These are phyloP conservation scores for Galium porrigens DNA, from an alignment of 305 asterid species.

Conservation along the genomic window DNA sequence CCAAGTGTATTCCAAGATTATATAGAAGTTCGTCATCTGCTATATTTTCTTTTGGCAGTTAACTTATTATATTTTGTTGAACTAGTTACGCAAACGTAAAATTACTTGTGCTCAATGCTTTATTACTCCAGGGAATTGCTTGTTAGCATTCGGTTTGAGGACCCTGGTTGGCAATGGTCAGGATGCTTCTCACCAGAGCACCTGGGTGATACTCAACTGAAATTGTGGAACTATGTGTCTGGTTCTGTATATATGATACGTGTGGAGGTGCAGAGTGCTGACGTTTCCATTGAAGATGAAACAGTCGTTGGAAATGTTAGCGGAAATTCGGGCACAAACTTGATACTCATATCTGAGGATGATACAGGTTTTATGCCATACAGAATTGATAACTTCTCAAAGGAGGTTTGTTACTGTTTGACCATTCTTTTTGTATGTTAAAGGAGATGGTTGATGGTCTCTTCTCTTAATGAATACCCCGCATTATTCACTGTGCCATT, in stretches of 20 bases:
- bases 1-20: neutral
- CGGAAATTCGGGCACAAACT: conserved; percentile 83
- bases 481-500: neutral
- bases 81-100: neutral
- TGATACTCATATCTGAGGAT: conserved; percentile 74
- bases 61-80: neutral
- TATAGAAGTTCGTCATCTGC: neutral
- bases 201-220: conserved; percentile 88
- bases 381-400: conserved; percentile 87
- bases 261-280: conserved; percentile 92
- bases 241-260: conserved; percentile 73
- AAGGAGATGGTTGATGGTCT: neutral
- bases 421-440: no score
- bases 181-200: conserved; percentile 90
- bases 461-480: neutral
- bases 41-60: neutral
- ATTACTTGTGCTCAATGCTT: conserved; percentile 5
- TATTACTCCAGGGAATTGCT: conserved; percentile 54
- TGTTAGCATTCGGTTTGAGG: conserved; percentile 66
- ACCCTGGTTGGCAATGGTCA: conserved; percentile 98
- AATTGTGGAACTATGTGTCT: conserved; percentile 65
- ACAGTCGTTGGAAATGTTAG: conserved; percentile 65
- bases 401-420: conserved; percentile 57
- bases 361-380: conserved; percentile 96
- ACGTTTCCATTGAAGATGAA: conserved; percentile 60